A percentile compares a stretch with the other conserved stretches of the same genome.
phyloP scores from a whole-genome alignment of 257 asterid genomes.

The Leonotis leonurus region DNA sequence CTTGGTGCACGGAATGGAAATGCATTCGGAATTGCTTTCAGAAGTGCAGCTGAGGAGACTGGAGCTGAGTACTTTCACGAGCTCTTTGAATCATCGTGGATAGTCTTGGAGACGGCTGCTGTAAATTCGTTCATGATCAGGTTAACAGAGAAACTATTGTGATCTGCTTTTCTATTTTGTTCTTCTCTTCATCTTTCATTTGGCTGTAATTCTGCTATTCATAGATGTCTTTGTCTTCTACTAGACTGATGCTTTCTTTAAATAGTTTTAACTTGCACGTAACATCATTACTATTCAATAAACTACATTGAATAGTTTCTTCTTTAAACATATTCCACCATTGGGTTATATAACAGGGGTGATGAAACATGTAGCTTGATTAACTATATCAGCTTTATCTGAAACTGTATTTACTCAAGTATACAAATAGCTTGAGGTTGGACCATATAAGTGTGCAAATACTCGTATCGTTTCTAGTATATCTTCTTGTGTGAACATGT shows the following conservation, averaged over 20 bases:
- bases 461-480: not conserved
- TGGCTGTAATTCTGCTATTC: conserved; percentile 27
- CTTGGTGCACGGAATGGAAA: conserved; percentile 94
- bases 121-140: conserved; percentile 94
- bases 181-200: not conserved
- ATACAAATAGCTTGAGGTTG: not conserved
- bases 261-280: conserved; percentile 26
- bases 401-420: conserved; percentile 6
- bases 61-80: conserved; percentile 95
- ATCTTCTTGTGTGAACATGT: not conserved
- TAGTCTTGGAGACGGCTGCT: conserved; percentile 72
- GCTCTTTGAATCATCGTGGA: conserved; percentile 94
- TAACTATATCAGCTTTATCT: not conserved
- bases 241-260: conserved; percentile 8
- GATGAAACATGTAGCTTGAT: not conserved
- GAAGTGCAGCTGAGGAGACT: conserved; percentile 86
- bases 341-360: not conserved
- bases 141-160: conserved; percentile 76
- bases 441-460: not conserved
- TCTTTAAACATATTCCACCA: not conserved
- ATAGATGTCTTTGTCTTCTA: conserved; percentile 21
- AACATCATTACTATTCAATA: conserved; percentile 16
- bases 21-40: conserved; percentile 87
- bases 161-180: conserved; percentile 17
- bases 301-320: conserved; percentile 12